Base-by-base conservation (phyloP, 768 basidiomycete species). In the Mrakia frigida region DNA sequence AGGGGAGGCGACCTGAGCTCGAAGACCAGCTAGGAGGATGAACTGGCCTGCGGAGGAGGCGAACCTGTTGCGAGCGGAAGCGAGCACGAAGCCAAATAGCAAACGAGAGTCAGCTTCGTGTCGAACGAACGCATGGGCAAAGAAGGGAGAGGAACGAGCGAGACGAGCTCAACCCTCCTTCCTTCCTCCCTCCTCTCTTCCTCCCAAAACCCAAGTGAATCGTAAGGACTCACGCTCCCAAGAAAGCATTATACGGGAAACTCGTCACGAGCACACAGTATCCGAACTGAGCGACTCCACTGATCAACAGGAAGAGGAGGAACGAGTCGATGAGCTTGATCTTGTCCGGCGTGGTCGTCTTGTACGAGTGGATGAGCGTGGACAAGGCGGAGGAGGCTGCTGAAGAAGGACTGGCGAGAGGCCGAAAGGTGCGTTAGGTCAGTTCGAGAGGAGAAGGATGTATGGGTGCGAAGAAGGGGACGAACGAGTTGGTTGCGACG, bases 241-340 rank as follows among this genome's bases (percentile, higher is more conserved):
- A 84, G 85, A 99, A 99, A 53, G 97, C 94, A 80, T 99, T 98
- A 87, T 95, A 98, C 33, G 97, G 97, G 84, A 90, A 98, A 85
- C 90, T 91, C 76, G 94, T 94, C 78, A 99, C 87, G 79, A 93
- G 86, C 41, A 96, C 84, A 85, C 96, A 94, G 85, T 98, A 98
- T 14, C 88, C 85, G 85, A 99, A 98, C 83, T 98, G 95, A 63
- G 89, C 82, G 76, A 95, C 87, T 80, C 97, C 97, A 2, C 92
- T 92, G 65, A 96, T 87, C 86, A 98, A 89, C 81, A 96, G 87
- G 87, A 96, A 97, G 77, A 92, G 84, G 79, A 98, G 87, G 86
- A 98, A 98, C 11, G 89, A 85, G 85, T 99, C 97, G 82, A 98
- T 90, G 84, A 95, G 90, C 86, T 98, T 96, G 80, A 98, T 89